Base-by-base conservation (phyloP, 2,329 filamentous ascomycete species). In the Trichoderma sp. region DNA sequence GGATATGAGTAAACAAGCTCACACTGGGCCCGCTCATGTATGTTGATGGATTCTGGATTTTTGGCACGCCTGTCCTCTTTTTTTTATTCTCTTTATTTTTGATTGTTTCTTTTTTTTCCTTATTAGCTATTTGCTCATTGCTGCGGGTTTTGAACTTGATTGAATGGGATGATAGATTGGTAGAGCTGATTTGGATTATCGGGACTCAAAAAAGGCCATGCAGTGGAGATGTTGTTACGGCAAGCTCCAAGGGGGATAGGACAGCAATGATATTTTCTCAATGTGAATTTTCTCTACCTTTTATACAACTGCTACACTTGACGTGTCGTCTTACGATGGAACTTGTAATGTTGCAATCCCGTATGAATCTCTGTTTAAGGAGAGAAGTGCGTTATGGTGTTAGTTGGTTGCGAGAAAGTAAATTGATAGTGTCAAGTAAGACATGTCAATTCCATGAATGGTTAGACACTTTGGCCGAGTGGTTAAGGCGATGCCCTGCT, bases 1-100 rank as follows among this genome's bases (percentile, higher is more conserved):
- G 78, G 78, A 71, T 79, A 77, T 72, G 76, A 76, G n/a, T 73
- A 71, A 26, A 28, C 69, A 60, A 43, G 26, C 26, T 26, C 47
- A 21, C 15, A 9, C 34, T 14, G 18, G n/a, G 12, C 14, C 47
- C 47, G 18, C 32, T 43, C 61, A 32, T 43, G 24, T 71, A 30
- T 64, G 56, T 61, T 21, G 51, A 65, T 47, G 32, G 60, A n/a
- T 60, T 47, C 18, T 66, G 30, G 14, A n/a, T n/a, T 43, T 15
- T 67, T 43, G 43, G 36, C 39, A 62, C 57, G 28, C 39, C 53
- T 14, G 32, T n/a, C n/a, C 6, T 30, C 28, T 36, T 30, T 8
- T 11, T 32, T 7, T 18, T 26, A 12, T 12, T 21, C 3, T 15
- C 26, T 53, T 53, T 56, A 30, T 9, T 51, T 34, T 24, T 56